Percentiles rank a stretch among this genome's conserved stretches.
phyloP scores from a whole-genome alignment of 1,139 yeast genomes.

The Arxiozyma slooffiae region DNA sequence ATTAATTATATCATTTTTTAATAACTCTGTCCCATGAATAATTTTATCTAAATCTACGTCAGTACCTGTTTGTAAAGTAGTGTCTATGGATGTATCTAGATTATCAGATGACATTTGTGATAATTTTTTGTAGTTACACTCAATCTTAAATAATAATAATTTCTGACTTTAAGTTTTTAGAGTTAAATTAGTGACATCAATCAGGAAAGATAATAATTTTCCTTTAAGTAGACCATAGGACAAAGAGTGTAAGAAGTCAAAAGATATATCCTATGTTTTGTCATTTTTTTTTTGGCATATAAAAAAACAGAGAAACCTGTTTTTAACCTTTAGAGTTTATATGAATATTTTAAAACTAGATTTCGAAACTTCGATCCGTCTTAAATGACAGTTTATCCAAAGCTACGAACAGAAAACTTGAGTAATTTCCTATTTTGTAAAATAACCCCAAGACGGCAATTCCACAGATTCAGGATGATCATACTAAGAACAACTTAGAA shows the following conservation, averaged over 20 bases:
- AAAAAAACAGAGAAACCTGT: background rate
- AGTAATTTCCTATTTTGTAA: background rate
- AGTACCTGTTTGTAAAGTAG: background rate
- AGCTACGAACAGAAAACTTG: background rate
- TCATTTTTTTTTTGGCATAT: background rate
- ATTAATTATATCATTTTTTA: slow-evolving; percentile 1
- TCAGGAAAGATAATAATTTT: background rate
- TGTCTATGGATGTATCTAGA: too few relatives aligned
- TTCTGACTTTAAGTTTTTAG: background rate
- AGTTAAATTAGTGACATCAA: too few relatives aligned
- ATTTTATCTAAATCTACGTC: slow-evolving; percentile 9
- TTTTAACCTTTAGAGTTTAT: background rate
- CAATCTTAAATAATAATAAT: too few relatives aligned
- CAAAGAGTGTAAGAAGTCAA: too few relatives aligned
- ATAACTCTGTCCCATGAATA: slow-evolving; percentile 10
- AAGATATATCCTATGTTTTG: background rate
- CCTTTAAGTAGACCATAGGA: too few relatives aligned
- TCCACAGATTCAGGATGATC: background rate
- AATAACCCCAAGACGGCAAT: background rate
- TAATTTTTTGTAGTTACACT: background rate
- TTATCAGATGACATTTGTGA: background rate
- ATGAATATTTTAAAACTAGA: background rate
- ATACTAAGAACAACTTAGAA: too few relatives aligned
- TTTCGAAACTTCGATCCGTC: background rate
- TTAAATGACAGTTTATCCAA: background rate